Evolutionary conservation across 1,139 yeast genomes (phyloP), one percentile per base, ranked within the genome.

Genomic region (Sugiyamaella xylanicola): DNA sequence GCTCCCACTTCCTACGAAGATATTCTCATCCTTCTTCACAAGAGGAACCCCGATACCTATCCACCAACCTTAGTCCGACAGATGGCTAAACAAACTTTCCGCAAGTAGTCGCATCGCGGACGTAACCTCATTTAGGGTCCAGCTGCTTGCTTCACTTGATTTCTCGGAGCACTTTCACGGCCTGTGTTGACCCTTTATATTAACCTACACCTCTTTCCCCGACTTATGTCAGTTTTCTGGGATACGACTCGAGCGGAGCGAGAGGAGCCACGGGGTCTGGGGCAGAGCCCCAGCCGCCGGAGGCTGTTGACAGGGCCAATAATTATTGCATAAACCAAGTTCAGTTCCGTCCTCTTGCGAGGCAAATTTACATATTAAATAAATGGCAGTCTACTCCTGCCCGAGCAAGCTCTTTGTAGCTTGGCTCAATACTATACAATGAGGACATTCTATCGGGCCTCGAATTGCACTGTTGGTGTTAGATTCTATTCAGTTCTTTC

Each of bases 391-490:
- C 15, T 8, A n/a, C 37, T 25, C 9, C 37, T n/a, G 37, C 15
- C 15, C 5, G 37, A 32, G 15, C 37, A n/a, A 8, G 15, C 13
- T 4, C 4, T 4, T 32, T n/a, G 17, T n/a, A 40, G 22, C 36
- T 22, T 16, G 21, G 21, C 42, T 35, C 50, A 15, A 43, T n/a
- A 20, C 35, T 21, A 35, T 35, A 32, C 37, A 32, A 25, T 9
- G 15, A n/a, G 15, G 37, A 8, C 37, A 4, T 4, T 43, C 70
- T 69, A 84, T 67, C 87, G 80, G 42, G 87, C 87, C 70, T 84
- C 87, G 68, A 84, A 84, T 71, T 84, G 88, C 48, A 84, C 82
- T 71, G 53, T 22, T 40, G n/a, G 17, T 51, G 42, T 40, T 39
- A 48, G 56, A n/a, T n/a, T n/a, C n/a, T n/a, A 52, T 45, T 56